Evolutionary conservation across 2,329 filamentous ascomycete species (phyloP), one percentile per base, ranked within the genome.

Genomic region (Corynespora cassiicola): DNA sequence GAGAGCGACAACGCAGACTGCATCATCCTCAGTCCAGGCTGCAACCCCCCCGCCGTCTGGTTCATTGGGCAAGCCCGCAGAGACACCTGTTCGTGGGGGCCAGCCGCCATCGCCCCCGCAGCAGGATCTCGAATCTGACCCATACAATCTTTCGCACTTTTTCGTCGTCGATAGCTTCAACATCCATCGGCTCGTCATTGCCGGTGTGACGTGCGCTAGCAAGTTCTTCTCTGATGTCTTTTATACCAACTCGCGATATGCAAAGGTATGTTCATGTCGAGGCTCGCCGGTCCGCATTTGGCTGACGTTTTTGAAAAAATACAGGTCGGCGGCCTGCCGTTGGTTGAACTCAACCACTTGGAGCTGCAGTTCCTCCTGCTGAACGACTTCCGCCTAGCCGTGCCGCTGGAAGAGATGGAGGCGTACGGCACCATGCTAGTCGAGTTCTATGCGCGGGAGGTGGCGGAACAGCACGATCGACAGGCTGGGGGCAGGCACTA

Each of bases 141-240:
- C 68, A 1, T 75, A 80, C 40, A 76, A 75, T 37, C 71, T 85
- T 27, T 82, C 81, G 3, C 84, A 87, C 58, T 87, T 85, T 60
- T 97, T 99, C 64, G 92, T 97, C 25, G 94, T 97, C 8, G 94
- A 99, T 72, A 97, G 94, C 72, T 99, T 94, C 75, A 99, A 99
- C 71, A 97, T 99, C 50, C 94, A 99, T 66, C 85, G 94, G 38
- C 76, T 99, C 38, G 91, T 97, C 37, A 99, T 99, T 65, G 90
- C 94, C 2, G 94, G 92, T 22, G 94, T 99, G 28, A 99, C 94
- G 3, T 97, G 94, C 70, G 91, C 94, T 5, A 97, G 92, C 81
- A 99, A 99, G 71, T 99, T 97, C 78, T 99, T 99, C 72, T 97
- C 92, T 5, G 84, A 99, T 72, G 92, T 97, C 25, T 99, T 99